Percentiles rank a stretch among this genome's conserved stretches.
Conservation (phyloP, 1,139 yeast species). For the Petasospora rhodanensis region DNA sequence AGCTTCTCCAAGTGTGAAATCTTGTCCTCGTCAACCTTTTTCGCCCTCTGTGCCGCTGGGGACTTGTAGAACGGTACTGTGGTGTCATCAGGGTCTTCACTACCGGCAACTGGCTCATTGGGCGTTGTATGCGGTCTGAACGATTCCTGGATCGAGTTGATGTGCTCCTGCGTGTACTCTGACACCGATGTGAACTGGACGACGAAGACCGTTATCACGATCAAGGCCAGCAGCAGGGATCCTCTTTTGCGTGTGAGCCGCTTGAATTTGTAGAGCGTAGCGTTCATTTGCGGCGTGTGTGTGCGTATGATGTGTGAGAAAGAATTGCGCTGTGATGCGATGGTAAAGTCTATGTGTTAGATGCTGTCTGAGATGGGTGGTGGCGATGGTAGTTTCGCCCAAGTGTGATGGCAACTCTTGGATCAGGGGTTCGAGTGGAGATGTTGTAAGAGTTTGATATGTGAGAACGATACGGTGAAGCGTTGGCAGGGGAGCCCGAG, state of each 20-base stretch:
- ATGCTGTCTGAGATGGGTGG: too few species aligned
- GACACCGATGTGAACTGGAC: conserved; percentile 15
- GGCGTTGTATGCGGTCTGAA: conserved; percentile 2
- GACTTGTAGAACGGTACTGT: conserved; percentile 25
- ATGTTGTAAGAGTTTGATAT: too few species aligned
- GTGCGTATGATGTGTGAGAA: too few species aligned
- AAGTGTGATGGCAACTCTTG: too few species aligned
- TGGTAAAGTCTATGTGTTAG: background rate
- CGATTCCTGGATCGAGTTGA: conserved; percentile 4
- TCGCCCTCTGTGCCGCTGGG: conserved; percentile 14
- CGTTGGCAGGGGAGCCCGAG: too few species aligned
- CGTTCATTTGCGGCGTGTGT: conserved; percentile 5
- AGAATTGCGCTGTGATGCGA: background rate
- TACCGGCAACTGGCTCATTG: conserved; percentile 1
- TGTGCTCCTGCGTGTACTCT: conserved; percentile 9
- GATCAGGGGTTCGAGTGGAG: too few species aligned
- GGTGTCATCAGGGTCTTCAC: conserved; percentile 16
- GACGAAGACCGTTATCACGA: conserved; percentile 8
- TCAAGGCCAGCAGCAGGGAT: conserved; percentile 10
- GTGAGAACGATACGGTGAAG: too few species aligned
- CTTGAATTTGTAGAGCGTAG: conserved; percentile 9
- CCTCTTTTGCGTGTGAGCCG: conserved; percentile 15
- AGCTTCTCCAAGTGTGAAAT: conserved; percentile 11
- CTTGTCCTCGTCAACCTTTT: conserved; percentile 1
- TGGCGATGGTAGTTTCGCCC: too few species aligned